A percentile compares a stretch with the other conserved stretches of the same genome.
These are phyloP conservation scores for Apiospora marii DNA, from an alignment of 2,329 filamentous ascomycete genomes.

Conservation along the genomic window DNA sequence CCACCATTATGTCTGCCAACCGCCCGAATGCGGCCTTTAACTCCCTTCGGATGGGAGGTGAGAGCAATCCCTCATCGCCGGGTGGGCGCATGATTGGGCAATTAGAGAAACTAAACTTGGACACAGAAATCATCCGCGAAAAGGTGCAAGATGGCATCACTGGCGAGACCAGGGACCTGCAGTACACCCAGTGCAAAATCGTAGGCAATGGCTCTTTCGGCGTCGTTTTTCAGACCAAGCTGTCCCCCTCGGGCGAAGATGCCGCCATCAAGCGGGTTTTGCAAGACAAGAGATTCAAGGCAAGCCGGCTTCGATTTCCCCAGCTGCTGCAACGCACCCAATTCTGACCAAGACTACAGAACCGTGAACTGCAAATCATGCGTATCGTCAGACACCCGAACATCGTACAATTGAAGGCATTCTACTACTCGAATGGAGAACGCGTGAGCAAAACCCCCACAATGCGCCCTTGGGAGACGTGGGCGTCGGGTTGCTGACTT, in stretches of 20 bases:
- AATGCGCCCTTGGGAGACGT: conserved; percentile 25
- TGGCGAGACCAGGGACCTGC: conserved; percentile 93
- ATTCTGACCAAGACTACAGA: conserved; percentile 61
- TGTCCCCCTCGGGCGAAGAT: conserved; percentile 97
- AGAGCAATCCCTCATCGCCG: conserved; percentile 45
- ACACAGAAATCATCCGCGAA: conserved; percentile 87
- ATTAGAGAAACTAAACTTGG: conserved; percentile 20
- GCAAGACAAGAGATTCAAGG: conserved; percentile 99
- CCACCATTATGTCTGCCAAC: conserved; percentile 43
- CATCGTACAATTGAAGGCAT: conserved; percentile 98
- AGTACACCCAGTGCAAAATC: conserved; percentile 99
- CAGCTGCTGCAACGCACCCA: neutral
- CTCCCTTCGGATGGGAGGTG: conserved; percentile 69
- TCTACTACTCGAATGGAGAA: conserved; percentile 99
- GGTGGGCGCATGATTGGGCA: conserved; percentile 15
- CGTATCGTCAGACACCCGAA: conserved; percentile 98
- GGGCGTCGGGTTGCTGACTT: conserved; percentile 28
- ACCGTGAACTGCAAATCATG: conserved; percentile 99
- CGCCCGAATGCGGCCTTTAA: conserved; percentile 83
- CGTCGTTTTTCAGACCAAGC: conserved; percentile 98
- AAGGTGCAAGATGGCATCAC: conserved; percentile 99
- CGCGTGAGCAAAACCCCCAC: conserved; percentile 66
- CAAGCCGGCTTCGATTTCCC: conserved; percentile 44
- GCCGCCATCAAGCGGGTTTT: conserved; percentile 98
- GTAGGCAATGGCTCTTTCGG: conserved; percentile 99